Conservation (phyloP, 805 yeast genomes). For the Candida qinlingensis region DNA sequence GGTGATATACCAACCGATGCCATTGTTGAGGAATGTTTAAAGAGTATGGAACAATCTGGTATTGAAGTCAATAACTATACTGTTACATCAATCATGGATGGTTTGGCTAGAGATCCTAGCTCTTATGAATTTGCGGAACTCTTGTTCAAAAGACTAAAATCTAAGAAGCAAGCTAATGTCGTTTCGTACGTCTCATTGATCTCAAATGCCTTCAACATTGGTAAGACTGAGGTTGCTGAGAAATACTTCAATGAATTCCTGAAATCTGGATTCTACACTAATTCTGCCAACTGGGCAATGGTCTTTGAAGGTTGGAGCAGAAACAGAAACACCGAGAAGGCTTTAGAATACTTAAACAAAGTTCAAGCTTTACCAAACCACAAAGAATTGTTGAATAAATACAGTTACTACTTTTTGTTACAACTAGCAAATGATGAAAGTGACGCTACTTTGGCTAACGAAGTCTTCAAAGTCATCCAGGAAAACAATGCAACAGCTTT, state of each 20-base stretch:
- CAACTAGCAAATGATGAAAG: conserved; percentile 12
- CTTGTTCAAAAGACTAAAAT: conserved; percentile 39
- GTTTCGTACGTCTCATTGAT: conserved; percentile 43
- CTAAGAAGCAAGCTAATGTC: conserved; percentile 28
- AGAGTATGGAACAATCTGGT: conserved; percentile 34
- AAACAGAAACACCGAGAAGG: conserved; percentile 9
- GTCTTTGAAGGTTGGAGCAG: conserved; percentile 21
- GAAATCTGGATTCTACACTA: conserved; percentile 9
- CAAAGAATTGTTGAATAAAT: conserved; percentile 11
- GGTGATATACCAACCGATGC: conserved; percentile 37
- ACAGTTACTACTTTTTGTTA: conserved; percentile 17
- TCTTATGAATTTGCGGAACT: conserved; percentile 47
- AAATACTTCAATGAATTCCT: conserved; percentile 30
- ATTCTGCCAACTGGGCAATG: conserved; percentile 20
- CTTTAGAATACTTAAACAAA: conserved; percentile 14
- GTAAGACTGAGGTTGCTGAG: conserved; percentile 36
- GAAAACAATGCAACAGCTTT: conserved; percentile 1
- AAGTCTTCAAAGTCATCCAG: conserved; percentile 11
- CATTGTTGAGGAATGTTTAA: conserved; percentile 34
- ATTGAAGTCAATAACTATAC: conserved; percentile 41
- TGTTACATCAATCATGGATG: conserved; percentile 47
- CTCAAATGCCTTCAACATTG: conserved; percentile 39
- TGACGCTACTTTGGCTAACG: conserved; percentile 18
- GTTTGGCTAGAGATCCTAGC: conserved; percentile 42
- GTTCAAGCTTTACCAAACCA: conserved; percentile 4